A percentile compares a stretch with the other conserved stretches of the same genome.
These are phyloP conservation scores for Tulasnella sp. DNA, from an alignment of 768 basidiomycete species.

Conservation along the genomic window DNA sequence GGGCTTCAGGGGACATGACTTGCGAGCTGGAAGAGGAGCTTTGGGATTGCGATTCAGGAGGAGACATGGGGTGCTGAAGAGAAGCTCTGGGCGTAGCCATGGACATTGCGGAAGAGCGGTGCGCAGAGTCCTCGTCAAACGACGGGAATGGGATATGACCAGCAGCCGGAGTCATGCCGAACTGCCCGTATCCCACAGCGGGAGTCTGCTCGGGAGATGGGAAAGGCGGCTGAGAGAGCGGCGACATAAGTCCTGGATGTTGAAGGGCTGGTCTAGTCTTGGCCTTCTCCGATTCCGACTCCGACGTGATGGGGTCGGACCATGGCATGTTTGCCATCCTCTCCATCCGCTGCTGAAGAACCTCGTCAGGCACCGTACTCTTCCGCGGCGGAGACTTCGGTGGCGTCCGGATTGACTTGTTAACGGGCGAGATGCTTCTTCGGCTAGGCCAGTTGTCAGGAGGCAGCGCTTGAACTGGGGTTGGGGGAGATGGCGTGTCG, in stretches of 20 bases:
- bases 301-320: background rate
- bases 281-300: background rate
- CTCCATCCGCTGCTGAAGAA: background rate
- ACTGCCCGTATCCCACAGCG: background rate
- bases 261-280: background rate
- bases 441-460: background rate
- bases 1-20: background rate
- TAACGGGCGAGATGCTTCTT: background rate
- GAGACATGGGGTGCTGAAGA: background rate
- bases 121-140: background rate
- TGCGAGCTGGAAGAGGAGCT: background rate
- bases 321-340: background rate
- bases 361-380: background rate
- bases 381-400: background rate
- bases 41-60: background rate
- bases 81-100: background rate
- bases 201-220: background rate
- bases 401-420: background rate
- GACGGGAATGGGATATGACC: background rate
- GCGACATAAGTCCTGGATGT: background rate
- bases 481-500: slow-evolving; percentile 9
- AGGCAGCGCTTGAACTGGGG: background rate
- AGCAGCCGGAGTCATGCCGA: background rate
- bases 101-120: background rate
- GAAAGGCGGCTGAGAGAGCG: background rate